Evolutionary conservation across 441 rosid genomes (phyloP).

Genomic region (Macaranga tanarius): DNA sequence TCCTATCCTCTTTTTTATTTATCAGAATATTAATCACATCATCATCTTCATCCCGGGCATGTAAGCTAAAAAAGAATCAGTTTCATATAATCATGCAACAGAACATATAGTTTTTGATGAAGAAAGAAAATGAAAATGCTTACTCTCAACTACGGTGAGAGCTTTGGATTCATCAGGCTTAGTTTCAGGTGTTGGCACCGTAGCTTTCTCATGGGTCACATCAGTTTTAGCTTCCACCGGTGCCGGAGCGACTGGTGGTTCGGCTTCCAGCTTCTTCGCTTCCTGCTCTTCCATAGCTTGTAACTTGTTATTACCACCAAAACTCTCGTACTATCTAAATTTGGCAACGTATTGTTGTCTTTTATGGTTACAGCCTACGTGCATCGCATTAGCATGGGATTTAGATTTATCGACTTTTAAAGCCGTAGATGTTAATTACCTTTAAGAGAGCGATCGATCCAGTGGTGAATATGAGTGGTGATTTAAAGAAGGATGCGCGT

Average conservation of each 20-base stretch:
- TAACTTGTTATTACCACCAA: background rate
- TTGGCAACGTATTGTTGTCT: slow-evolving; percentile 7
- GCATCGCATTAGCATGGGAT: slow-evolving; percentile 4
- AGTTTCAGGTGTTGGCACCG: slow-evolving; percentile 26
- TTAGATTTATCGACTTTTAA: background rate
- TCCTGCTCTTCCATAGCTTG: slow-evolving; percentile 36
- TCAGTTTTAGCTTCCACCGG: slow-evolving; percentile 17
- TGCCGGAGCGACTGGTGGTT: slow-evolving; percentile 31
- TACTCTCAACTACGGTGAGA: slow-evolving; percentile 55
- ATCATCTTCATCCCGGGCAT: no score
- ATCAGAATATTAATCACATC: background rate
- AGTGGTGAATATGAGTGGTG: slow-evolving; percentile 8
- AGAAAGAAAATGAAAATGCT: slow-evolving; percentile 11
- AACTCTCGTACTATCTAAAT: slow-evolving; percentile 1
- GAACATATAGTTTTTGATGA: background rate
- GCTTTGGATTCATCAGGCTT: slow-evolving; percentile 57
- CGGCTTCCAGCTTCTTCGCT: slow-evolving; percentile 34
- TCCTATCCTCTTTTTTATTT: background rate
- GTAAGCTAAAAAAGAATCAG: no score
- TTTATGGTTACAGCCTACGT: slow-evolving; percentile 17
- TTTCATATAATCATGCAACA: background rate
- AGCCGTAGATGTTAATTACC: slow-evolving; percentile 24
- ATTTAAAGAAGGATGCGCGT: background rate
- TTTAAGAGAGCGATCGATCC: background rate
- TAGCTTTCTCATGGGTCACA: slow-evolving; percentile 4